Evolutionary conservation across 192 early-diverging fungal genomes (phyloP).

Genomic region (Backusella tarrabulga): DNA sequence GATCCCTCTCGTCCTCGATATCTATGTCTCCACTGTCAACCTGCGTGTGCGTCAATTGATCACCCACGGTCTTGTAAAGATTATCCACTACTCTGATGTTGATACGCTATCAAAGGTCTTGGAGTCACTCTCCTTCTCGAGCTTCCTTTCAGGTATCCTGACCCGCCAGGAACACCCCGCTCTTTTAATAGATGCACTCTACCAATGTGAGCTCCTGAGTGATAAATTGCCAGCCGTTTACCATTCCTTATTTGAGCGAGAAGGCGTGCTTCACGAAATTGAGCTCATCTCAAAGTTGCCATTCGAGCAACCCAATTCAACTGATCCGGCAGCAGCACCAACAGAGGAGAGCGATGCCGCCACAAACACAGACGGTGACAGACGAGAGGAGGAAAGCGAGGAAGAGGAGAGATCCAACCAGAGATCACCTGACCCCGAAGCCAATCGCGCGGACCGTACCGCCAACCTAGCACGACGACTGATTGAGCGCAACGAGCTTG

Average conservation of each 20-base stretch:
- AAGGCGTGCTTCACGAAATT: constrained; percentile 72
- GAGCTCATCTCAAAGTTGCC: constrained; percentile 15
- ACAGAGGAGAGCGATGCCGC: background rate
- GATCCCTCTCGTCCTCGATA: constrained; percentile 69
- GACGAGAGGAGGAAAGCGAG: constrained; percentile 1
- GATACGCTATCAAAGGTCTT: constrained; percentile 46
- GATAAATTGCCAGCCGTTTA: constrained; percentile 61
- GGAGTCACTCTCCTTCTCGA: constrained; percentile 44
- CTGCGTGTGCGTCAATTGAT: constrained; percentile 61
- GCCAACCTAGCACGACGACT: background rate
- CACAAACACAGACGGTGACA: background rate
- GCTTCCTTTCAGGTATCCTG: constrained; percentile 49
- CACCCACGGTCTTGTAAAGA: constrained; percentile 58
- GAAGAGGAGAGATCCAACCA: background rate
- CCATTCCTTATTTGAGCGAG: constrained; percentile 61
- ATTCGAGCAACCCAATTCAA: background rate
- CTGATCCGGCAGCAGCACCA: background rate
- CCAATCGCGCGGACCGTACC: background rate
- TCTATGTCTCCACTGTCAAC: constrained; percentile 70
- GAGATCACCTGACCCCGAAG: background rate
- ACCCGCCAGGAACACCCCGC: constrained; percentile 50
- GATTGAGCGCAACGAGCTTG: constrained; percentile 9
- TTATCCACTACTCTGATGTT: constrained; percentile 47
- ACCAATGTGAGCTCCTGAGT: constrained; percentile 62
- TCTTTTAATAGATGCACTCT: constrained; percentile 55